A percentile compares a stretch with the other conserved stretches of the same genome.
phyloP scores from a whole-genome alignment of 306 rosid genomes.

The Herpetospermum pedunculosum region DNA sequence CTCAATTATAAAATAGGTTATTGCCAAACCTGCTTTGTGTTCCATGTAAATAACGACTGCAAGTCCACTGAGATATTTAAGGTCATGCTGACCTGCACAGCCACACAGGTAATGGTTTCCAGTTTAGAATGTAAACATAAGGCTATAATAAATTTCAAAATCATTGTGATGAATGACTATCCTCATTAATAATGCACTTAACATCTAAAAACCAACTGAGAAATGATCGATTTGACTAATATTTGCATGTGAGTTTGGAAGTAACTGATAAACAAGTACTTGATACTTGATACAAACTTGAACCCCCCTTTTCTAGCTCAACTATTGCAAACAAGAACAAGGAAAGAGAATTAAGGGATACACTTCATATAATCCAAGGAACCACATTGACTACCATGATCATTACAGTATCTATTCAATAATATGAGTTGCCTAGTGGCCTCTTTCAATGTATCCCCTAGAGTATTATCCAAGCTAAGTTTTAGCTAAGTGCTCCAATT shows the following conservation, averaged over 20 bases:
- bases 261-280: not conserved
- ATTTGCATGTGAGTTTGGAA: not conserved
- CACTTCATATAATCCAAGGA: not conserved
- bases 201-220: not conserved
- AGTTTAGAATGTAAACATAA: not conserved
- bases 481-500: not conserved
- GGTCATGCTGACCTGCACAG: conserved; percentile 54
- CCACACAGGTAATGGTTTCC: conserved; percentile 22
- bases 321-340: not conserved
- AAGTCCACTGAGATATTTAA: conserved; percentile 62
- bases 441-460: not conserved
- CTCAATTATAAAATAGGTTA: not conserved
- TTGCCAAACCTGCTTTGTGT: conserved; percentile 58
- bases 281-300: not conserved
- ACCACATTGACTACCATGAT: not conserved
- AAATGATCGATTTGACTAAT: not conserved
- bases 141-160: not conserved
- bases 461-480: not conserved
- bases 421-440: not conserved
- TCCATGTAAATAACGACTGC: conserved; percentile 74
- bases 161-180: not conserved
- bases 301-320: not conserved
- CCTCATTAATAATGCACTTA: not conserved
- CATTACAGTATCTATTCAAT: not conserved
- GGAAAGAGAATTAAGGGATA: not conserved